Percentiles rank a stretch among this genome's conserved stretches.
Evolutionary conservation across 805 yeast genomes (phyloP).

Genomic region (Isabelozyma heimii): DNA sequence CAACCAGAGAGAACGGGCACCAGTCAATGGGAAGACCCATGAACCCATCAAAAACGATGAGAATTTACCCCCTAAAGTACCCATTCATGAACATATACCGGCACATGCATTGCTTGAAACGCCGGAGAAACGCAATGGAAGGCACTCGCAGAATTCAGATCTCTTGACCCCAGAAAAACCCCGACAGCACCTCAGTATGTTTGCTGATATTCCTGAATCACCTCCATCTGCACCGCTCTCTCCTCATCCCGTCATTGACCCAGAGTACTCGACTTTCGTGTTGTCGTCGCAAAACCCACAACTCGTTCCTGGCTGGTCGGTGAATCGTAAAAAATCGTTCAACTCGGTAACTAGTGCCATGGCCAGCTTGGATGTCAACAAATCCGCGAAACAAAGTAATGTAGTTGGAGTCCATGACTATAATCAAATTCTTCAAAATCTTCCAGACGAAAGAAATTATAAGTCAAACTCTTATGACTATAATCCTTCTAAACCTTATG

Average conservation of each 20-base stretch:
- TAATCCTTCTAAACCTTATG: no score
- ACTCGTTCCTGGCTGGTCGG: constrained; percentile 7
- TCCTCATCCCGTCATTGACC: constrained; percentile 18
- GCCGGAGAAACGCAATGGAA: neutral
- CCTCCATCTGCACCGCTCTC: constrained; percentile 45
- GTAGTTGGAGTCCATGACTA: neutral
- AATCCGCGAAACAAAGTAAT: neutral
- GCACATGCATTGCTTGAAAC: neutral
- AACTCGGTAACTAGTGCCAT: constrained; percentile 25
- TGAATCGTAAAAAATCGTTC: constrained; percentile 13
- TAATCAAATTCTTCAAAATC: constrained; percentile 4
- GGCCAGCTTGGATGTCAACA: constrained; percentile 25
- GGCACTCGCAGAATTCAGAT: no score
- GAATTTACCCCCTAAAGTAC: neutral
- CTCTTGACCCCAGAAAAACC: neutral
- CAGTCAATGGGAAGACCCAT: neutral
- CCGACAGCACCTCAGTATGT: constrained; percentile 9
- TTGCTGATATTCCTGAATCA: constrained; percentile 37
- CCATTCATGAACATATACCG: neutral
- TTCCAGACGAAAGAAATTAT: constrained; percentile 12
- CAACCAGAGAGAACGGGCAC: neutral
- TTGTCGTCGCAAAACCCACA: neutral
- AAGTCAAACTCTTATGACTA: neutral
- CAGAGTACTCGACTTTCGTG: neutral
- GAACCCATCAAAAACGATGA: neutral